Evolutionary conservation across 176 grass and related monocot genomes (phyloP).

Genomic region (Cenchrus americanus): DNA sequence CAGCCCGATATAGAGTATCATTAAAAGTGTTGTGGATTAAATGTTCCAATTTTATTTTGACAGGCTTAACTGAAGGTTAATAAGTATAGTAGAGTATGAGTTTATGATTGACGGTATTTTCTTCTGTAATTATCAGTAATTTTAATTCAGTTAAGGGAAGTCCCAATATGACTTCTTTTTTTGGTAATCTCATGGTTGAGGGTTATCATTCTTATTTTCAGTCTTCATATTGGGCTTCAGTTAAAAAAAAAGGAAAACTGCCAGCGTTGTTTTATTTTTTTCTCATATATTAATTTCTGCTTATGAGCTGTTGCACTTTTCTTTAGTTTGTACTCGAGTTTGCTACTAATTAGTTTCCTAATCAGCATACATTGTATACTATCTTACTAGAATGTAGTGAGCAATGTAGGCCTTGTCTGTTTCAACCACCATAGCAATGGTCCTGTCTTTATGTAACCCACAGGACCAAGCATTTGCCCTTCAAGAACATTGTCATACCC

Average conservation of each 20-base stretch:
- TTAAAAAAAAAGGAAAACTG: not conserved
- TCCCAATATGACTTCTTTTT: not conserved
- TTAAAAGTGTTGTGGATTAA: not conserved
- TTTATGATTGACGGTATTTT: not conserved
- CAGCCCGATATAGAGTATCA: not conserved
- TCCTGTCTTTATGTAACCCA: slow-evolving; percentile 8
- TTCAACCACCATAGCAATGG: slow-evolving; percentile 15
- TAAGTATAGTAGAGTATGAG: not conserved
- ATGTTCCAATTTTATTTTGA: not conserved
- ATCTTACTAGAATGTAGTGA: not conserved
- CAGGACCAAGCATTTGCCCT: not conserved
- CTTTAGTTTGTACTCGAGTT: slow-evolving; percentile 8
- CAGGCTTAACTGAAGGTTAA: not conserved
- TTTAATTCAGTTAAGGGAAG: not conserved
- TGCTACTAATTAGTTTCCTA: not conserved
- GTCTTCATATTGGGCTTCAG: not conserved
- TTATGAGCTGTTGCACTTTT: not conserved
- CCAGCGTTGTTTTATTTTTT: not conserved
- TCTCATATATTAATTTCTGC: slow-evolving; percentile 10
- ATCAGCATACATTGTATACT: not conserved
- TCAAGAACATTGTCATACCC: not conserved
- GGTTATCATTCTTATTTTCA: not conserved
- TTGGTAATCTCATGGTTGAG: not conserved
- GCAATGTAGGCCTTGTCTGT: not conserved
- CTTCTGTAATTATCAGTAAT: not conserved